A percentile compares a stretch with the other conserved stretches of the same genome.
These are phyloP conservation scores for Trichophyton simii DNA, from an alignment of 2,329 filamentous ascomycete species.

Conservation along the genomic window DNA sequence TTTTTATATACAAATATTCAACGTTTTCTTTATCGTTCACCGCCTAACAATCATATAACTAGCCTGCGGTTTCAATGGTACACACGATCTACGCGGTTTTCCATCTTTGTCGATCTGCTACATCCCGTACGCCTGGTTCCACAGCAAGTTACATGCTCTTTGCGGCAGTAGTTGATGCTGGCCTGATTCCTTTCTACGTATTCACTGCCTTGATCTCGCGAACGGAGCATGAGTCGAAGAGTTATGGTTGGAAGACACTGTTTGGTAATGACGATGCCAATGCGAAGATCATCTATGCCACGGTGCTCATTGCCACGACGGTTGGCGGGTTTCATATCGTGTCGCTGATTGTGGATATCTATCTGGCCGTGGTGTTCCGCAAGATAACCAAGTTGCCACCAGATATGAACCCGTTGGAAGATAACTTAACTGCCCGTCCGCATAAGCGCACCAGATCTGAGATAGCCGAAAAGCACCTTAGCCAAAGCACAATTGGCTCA, in stretches of 20 bases:
- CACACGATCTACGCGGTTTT: constrained; percentile 68
- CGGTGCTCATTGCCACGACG: constrained; percentile 55
- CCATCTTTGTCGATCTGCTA: constrained; percentile 60
- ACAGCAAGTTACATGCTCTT: constrained; percentile 86
- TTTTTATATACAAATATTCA: not conserved
- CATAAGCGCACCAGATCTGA: constrained; percentile 65
- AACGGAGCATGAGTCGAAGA: constrained; percentile 35
- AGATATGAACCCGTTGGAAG: constrained; percentile 89
- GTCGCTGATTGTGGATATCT: constrained; percentile 59
- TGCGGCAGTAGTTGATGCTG: constrained; percentile 58
- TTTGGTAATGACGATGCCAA: constrained; percentile 45
- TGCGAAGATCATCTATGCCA: constrained; percentile 49
- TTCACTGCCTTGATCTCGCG: constrained; percentile 46
- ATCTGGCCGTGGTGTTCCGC: constrained; percentile 65
- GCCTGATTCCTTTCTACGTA: constrained; percentile 50
- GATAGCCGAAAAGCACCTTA: constrained; percentile 50
- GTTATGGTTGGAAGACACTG: constrained; percentile 54
- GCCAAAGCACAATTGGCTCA: constrained; percentile 36
- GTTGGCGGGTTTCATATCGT: constrained; percentile 57
- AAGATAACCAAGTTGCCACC: constrained; percentile 73
- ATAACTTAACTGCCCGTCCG: constrained; percentile 59
- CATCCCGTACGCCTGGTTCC: constrained; percentile 60
- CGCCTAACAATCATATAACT: constrained; percentile 6
- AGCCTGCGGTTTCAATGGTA: constrained; percentile 64
- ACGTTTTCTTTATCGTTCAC: not conserved